Conservation (phyloP, 108 stramenopile genomes). For the Skeletonema grethae region DNA sequence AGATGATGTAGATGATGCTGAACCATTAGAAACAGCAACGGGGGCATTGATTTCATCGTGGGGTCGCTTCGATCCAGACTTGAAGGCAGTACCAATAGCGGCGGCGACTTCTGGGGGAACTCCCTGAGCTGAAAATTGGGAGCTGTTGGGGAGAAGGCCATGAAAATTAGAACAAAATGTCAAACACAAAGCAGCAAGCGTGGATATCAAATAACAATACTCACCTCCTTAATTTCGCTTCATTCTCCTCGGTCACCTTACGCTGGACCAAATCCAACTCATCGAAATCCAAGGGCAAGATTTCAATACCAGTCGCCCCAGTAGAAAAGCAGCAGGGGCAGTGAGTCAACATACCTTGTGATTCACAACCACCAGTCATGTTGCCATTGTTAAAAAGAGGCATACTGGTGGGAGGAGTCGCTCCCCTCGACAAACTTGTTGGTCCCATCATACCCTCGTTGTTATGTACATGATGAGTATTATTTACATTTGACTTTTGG, state of each 20-base stretch:
- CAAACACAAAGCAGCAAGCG: background rate
- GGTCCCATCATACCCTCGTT: background rate
- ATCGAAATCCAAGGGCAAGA: constrained; percentile 21
- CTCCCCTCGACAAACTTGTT: background rate
- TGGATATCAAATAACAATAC: background rate
- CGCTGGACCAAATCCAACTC: constrained; percentile 31
- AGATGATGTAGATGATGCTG: background rate
- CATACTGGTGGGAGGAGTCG: background rate
- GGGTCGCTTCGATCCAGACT: background rate
- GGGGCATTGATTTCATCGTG: background rate
- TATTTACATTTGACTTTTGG: constrained; percentile 1
- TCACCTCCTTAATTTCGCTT: constrained; percentile 1
- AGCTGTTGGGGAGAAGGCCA: background rate
- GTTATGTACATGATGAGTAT: constrained; percentile 3
- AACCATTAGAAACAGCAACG: background rate
- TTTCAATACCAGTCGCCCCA: constrained; percentile 18
- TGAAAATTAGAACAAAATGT: background rate
- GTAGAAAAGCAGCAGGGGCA: constrained; percentile 21
- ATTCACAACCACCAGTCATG: background rate
- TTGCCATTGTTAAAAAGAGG: background rate
- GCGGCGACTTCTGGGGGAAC: constrained; percentile 9
- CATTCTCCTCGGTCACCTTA: constrained; percentile 2
- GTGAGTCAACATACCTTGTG: background rate
- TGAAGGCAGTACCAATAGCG: background rate
- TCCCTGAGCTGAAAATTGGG: constrained; percentile 6